These are phyloP conservation scores for Teunomyces kruisii DNA, from an alignment of 805 yeast genomes.

Conservation along the genomic window DNA sequence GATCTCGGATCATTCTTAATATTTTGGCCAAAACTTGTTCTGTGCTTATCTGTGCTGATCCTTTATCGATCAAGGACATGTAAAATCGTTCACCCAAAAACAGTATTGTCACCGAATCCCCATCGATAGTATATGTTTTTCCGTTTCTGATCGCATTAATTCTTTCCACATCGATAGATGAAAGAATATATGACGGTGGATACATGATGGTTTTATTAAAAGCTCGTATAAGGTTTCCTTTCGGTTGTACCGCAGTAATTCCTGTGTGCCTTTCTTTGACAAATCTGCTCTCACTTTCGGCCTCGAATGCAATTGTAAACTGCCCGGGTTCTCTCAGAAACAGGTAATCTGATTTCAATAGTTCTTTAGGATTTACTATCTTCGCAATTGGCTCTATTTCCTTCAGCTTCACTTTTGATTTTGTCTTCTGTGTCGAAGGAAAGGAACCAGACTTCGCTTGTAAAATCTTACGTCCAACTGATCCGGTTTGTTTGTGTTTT, in stretches of 20 bases:
- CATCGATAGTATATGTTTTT: slow-evolving; percentile 8
- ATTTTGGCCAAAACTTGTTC: slow-evolving; percentile 20
- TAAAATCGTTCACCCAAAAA: slow-evolving; percentile 21
- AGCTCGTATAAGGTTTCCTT: background rate
- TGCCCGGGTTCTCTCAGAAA: slow-evolving; percentile 25
- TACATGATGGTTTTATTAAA: slow-evolving; percentile 2
- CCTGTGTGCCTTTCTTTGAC: slow-evolving; percentile 7
- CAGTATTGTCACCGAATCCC: slow-evolving; percentile 14
- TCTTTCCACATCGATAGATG: slow-evolving; percentile 14
- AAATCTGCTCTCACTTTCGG: slow-evolving; percentile 27
- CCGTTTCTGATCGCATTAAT: slow-evolving; percentile 18
- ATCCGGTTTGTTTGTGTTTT: background rate
- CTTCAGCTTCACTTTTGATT: background rate
- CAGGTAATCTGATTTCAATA: slow-evolving; percentile 4
- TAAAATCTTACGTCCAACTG: background rate
- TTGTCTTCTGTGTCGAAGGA: background rate
- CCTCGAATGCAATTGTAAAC: slow-evolving; percentile 34
- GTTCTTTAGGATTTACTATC: slow-evolving; percentile 4
- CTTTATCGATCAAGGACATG: slow-evolving; percentile 24
- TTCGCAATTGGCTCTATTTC: background rate
- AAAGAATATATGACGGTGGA: slow-evolving; percentile 13
- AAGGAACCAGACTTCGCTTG: background rate
- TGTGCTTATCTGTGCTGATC: slow-evolving; percentile 15
- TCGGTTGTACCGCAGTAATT: background rate
- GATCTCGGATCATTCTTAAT: slow-evolving; percentile 13